phyloP scores from a whole-genome alignment of 768 basidiomycete genomes.

The Tulasnella sp. region DNA sequence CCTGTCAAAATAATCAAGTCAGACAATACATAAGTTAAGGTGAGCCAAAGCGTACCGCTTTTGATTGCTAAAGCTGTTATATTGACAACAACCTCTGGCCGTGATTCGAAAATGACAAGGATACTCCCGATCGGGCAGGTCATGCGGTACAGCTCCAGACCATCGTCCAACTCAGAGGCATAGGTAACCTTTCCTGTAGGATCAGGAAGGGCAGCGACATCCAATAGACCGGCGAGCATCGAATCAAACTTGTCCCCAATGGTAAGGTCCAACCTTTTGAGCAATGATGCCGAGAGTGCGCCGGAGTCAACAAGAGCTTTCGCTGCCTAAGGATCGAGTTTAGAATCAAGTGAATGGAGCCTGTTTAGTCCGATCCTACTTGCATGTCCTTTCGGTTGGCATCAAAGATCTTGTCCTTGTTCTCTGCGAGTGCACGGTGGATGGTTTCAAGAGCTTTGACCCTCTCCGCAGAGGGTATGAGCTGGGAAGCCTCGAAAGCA shows the following conservation, averaged over 20 bases:
- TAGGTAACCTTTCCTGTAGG: conserved; percentile 81
- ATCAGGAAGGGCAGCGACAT: conserved; percentile 75
- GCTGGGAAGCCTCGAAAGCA: conserved; percentile 81
- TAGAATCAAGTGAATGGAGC: neutral
- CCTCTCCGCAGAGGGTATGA: conserved; percentile 55
- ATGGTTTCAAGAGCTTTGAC: conserved; percentile 62
- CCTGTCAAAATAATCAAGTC: conserved; percentile 35
- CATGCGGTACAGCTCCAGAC: conserved; percentile 79
- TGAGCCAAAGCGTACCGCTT: conserved; percentile 48
- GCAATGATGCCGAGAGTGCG: conserved; percentile 65
- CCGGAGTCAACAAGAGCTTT: conserved; percentile 67
- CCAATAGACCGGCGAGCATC: conserved; percentile 80
- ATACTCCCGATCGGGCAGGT: conserved; percentile 95
- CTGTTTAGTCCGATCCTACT: conserved; percentile 30
- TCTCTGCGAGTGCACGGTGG: conserved; percentile 46
- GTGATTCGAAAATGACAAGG: conserved; percentile 91
- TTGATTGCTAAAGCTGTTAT: conserved; percentile 94
- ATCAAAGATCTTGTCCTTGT: conserved; percentile 54
- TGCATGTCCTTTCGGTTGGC: conserved; percentile 76
- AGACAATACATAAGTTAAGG: neutral
- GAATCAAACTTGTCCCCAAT: conserved; percentile 83
- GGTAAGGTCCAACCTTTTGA: conserved; percentile 74
- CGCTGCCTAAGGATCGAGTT: conserved; percentile 43
- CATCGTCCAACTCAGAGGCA: conserved; percentile 79
- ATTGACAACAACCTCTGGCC: conserved; percentile 96